A percentile compares a stretch with the other conserved stretches of the same genome.
phyloP scores from a whole-genome alignment of 305 asterid species.

The Euphrasia arctica region DNA sequence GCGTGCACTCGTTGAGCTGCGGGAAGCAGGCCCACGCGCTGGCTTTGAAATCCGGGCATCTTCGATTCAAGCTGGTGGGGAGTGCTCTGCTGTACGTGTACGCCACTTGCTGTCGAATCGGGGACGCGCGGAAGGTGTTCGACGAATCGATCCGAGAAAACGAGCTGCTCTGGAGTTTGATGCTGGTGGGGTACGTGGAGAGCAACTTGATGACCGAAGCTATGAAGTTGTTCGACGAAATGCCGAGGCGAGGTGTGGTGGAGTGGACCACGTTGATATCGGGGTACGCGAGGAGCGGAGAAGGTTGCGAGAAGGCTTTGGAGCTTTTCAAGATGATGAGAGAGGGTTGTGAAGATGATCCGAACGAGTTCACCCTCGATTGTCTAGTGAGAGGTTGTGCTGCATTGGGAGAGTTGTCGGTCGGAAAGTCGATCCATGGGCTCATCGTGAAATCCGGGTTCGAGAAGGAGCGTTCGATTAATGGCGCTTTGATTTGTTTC shows the following conservation, averaged over 20 bases:
- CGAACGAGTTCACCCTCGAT: slow-evolving; percentile 83
- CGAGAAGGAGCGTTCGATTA: slow-evolving; percentile 45
- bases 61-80: slow-evolving; percentile 51
- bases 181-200: slow-evolving; percentile 68
- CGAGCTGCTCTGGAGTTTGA: slow-evolving; percentile 69
- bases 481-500: slow-evolving; percentile 53
- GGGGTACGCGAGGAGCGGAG: slow-evolving; percentile 62
- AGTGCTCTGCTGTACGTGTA: slow-evolving; percentile 55
- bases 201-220: slow-evolving; percentile 58
- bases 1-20: slow-evolving; percentile 27
- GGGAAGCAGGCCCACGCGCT: slow-evolving; percentile 67
- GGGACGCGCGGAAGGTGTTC: slow-evolving; percentile 53
- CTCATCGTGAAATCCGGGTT: slow-evolving; percentile 54
- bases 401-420: slow-evolving; percentile 36
- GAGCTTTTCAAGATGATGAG: slow-evolving; percentile 59
- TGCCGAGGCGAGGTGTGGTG: slow-evolving; percentile 67
- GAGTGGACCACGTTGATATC: slow-evolving; percentile 85
- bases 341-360: slow-evolving; percentile 42
- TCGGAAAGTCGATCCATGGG: slow-evolving; percentile 64
- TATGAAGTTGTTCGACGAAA: slow-evolving; percentile 40
- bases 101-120: slow-evolving; percentile 37
- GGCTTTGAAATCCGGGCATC: slow-evolving; percentile 55
- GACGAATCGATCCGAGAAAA: slow-evolving; percentile 47
- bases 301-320: slow-evolving; percentile 52
- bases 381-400: slow-evolving; percentile 64